Conservation (phyloP, 768 basidiomycete genomes). For the Agaricus sinodeliciosus region DNA sequence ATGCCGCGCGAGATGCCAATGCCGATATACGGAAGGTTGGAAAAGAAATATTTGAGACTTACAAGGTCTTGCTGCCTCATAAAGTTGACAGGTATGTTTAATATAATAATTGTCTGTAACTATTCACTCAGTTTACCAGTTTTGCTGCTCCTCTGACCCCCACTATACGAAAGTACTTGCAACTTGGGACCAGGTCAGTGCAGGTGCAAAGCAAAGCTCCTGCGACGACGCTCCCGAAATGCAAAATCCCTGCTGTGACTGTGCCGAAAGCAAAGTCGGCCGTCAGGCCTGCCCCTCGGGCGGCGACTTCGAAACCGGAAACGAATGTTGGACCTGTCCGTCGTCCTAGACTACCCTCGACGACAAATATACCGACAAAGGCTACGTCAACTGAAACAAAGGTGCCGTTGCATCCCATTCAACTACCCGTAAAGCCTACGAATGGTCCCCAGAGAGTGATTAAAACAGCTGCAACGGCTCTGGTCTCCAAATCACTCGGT, state of each 20-base stretch:
- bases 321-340: not conserved
- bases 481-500: not conserved
- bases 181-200: constrained; percentile 30
- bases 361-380: not conserved
- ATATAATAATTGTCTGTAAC: not conserved
- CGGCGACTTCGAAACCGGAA: no score
- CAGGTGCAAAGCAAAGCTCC: not conserved
- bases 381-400: not conserved
- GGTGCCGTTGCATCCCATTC: not conserved
- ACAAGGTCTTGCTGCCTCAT: constrained; percentile 60
- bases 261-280: constrained; percentile 1
- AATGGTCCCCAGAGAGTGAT: constrained; percentile 9
- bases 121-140: constrained; percentile 27
- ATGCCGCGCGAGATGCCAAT: constrained; percentile 64
- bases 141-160: constrained; percentile 73
- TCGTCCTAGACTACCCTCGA: not conserved
- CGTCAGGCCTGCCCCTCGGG: not conserved
- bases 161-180: constrained; percentile 69
- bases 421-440: not conserved
- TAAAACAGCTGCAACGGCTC: not conserved
- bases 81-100: constrained; percentile 54
- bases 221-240: constrained; percentile 14
- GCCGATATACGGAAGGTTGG: constrained; percentile 68
- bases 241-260: constrained; percentile 12
- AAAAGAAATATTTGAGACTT: constrained; percentile 69